Evolutionary conservation across 2,329 filamentous ascomycete species (phyloP).

Genomic region (Pseudogymnoascus sp.): DNA sequence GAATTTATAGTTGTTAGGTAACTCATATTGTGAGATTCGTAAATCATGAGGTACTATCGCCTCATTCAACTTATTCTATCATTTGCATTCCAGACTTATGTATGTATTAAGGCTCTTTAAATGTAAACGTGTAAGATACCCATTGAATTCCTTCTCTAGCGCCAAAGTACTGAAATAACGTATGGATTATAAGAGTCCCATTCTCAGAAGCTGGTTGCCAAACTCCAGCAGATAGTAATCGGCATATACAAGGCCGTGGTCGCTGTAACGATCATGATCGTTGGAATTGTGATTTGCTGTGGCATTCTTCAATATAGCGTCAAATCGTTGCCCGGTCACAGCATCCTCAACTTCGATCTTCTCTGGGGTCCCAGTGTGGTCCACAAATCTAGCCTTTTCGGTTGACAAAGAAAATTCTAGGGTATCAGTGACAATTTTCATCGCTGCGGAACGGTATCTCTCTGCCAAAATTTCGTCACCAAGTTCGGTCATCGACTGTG

Average conservation of each 20-base stretch:
- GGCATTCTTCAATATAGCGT: slow-evolving; percentile 27
- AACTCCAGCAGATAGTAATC: slow-evolving; percentile 42
- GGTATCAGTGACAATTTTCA: slow-evolving; percentile 17
- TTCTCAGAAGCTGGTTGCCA: slow-evolving; percentile 37
- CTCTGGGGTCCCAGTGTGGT: background rate
- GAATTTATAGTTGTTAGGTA: background rate
- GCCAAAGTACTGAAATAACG: background rate
- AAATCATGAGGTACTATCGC: background rate
- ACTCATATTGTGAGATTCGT: background rate
- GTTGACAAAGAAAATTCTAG: slow-evolving; percentile 16
- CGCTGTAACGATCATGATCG: slow-evolving; percentile 23
- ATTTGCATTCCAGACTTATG: background rate
- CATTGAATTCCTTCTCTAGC: background rate
- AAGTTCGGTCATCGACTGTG: slow-evolving; percentile 25
- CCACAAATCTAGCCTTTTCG: slow-evolving; percentile 11
- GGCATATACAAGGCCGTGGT: slow-evolving; percentile 40
- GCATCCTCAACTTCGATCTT: slow-evolving; percentile 11
- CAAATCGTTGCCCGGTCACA: slow-evolving; percentile 18
- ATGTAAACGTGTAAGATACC: background rate
- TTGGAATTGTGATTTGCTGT: slow-evolving; percentile 30
- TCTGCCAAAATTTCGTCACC: slow-evolving; percentile 1
- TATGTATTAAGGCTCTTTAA: background rate
- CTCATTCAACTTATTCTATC: background rate
- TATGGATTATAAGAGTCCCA: slow-evolving; percentile 22
- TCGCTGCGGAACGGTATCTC: slow-evolving; percentile 17